Conservation (phyloP, 164 flowering plant genomes). For the Amborella trichopoda region DNA sequence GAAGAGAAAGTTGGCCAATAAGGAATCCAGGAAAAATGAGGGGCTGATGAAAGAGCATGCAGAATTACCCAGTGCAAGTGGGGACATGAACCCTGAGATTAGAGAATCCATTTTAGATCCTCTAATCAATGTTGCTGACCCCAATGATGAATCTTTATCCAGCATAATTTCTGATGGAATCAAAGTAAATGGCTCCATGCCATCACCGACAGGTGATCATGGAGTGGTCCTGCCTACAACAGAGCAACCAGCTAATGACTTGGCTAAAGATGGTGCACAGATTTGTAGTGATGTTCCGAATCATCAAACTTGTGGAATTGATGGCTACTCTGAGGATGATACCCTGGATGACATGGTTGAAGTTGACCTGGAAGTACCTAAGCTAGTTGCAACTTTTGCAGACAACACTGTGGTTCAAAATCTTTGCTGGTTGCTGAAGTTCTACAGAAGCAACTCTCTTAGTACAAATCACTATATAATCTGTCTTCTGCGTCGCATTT, state of each 20-base stretch:
- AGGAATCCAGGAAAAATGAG: slow-evolving; percentile 15
- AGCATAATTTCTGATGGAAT: slow-evolving; percentile 17
- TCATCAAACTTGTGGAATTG: slow-evolving; percentile 20
- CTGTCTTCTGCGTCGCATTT: slow-evolving; percentile 49
- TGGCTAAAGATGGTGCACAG: slow-evolving; percentile 10
- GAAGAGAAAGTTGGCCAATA: slow-evolving; percentile 24
- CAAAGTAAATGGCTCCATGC: slow-evolving; percentile 7
- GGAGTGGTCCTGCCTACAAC: slow-evolving; percentile 9
- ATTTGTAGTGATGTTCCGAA: slow-evolving; percentile 12
- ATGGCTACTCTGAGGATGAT: slow-evolving; percentile 62
- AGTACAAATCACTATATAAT: slow-evolving; percentile 63
- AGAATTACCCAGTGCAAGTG: slow-evolving; percentile 5
- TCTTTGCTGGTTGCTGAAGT: slow-evolving; percentile 87
- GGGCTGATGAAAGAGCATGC: slow-evolving; percentile 10
- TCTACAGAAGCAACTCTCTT: slow-evolving; percentile 63
- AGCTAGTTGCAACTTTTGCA: slow-evolving; percentile 56
- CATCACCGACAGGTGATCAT: slow-evolving; percentile 18
- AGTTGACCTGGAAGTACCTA: slow-evolving; percentile 72
- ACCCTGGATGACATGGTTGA: slow-evolving; percentile 31
- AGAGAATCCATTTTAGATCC: slow-evolving; percentile 15
- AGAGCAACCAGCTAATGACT: slow-evolving; percentile 10
- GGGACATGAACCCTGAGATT: slow-evolving; percentile 9
- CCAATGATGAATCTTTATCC: slow-evolving; percentile 5
- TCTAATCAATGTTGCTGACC: slow-evolving; percentile 7
- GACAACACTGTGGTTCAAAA: slow-evolving; percentile 53